These are phyloP conservation scores for Salix exigua DNA, from an alignment of 345 rosid genomes.

Conservation along the genomic window DNA sequence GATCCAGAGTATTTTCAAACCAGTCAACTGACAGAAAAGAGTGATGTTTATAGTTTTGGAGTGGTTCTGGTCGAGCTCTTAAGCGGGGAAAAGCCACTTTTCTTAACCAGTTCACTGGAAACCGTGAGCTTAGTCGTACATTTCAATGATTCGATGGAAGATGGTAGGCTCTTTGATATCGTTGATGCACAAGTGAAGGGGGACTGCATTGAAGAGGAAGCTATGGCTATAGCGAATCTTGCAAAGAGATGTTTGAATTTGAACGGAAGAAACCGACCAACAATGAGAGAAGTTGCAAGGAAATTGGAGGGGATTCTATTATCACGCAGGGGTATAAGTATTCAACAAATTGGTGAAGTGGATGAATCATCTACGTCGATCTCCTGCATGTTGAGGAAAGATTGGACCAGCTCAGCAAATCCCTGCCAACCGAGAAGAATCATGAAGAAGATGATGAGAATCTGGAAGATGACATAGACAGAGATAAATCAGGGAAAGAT, in stretches of 20 bases:
- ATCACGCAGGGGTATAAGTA: too few relatives aligned
- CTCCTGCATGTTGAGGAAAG: too few relatives aligned
- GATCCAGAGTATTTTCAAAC: conserved; percentile 22
- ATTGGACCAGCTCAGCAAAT: too few relatives aligned
- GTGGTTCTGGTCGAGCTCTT: conserved; percentile 21
- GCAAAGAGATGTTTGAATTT: conserved; percentile 5
- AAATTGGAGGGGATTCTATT: conserved; percentile 8
- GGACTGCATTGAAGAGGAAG: not conserved
- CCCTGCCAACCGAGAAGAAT: too few relatives aligned
- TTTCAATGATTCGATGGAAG: conserved; percentile 11
- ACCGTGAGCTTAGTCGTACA: conserved; percentile 11
- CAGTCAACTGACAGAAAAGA: conserved; percentile 15
- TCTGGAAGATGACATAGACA: too few relatives aligned
- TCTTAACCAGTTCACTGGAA: not conserved
- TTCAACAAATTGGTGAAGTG: too few relatives aligned
- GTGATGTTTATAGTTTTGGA: conserved; percentile 27
- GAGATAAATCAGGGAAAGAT: too few relatives aligned
- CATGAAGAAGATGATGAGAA: too few relatives aligned
- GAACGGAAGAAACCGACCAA: conserved; percentile 5
- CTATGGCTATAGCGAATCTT: not conserved
- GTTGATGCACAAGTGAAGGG: not conserved
- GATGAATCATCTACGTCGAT: too few relatives aligned
- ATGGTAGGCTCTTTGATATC: not conserved
- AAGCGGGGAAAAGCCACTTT: conserved; percentile 17
- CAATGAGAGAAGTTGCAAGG: conserved; percentile 12